Evolutionary conservation across 1,284 basidiomycete genomes (phyloP), one percentile per base, ranked within the genome.

Genomic region (Cryptococcus wingfieldii): DNA sequence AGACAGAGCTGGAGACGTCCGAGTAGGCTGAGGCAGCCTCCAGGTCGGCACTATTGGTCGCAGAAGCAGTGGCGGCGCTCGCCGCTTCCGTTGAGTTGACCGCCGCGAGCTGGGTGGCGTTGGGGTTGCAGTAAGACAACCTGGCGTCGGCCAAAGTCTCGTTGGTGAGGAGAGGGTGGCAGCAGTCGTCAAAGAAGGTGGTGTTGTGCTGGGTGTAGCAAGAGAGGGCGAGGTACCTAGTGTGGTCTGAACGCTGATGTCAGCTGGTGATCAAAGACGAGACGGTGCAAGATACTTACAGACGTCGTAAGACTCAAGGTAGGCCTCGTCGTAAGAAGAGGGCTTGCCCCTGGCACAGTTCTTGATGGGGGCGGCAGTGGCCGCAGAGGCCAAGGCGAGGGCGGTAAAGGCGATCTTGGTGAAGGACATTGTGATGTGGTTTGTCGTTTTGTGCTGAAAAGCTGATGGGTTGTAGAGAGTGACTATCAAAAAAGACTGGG

Each of bases 191-290:
- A 80, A 88, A 90, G 70, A 71, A 70, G 23, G 74, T 46, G n/a
- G 82, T 83, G 71, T 80, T 77, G 76, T 89, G 86, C 77, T 88
- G 74, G 57, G 67, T 66, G 58, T 83, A 69, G 68, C 77, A 78
- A 51, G 76, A 77, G 60, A 88, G 70, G 38, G 80, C 79, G 51
- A 82, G 63, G 79, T 85, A 86, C 53, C 88, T 83, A 44, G 74
- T 67, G 78, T 88, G 86, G 77, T 89, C 67, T 69, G 54, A 16
- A 37, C 13, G 23, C 23, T 19, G 25, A 53, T 41, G 45, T 37
- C 49, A 53, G 46, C 12, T 44, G 16, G 47, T 45, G 14, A 49
- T 51, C 25, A 60, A 23, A 23, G 31, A 41, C 39, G 16, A 49
- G 5, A 37, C 42, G 49, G 7, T 46, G 7, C 25, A 19, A 46